These are phyloP conservation scores for Coniochaeta hoffmannii DNA, from an alignment of 2,329 filamentous ascomycete species.

Conservation along the genomic window DNA sequence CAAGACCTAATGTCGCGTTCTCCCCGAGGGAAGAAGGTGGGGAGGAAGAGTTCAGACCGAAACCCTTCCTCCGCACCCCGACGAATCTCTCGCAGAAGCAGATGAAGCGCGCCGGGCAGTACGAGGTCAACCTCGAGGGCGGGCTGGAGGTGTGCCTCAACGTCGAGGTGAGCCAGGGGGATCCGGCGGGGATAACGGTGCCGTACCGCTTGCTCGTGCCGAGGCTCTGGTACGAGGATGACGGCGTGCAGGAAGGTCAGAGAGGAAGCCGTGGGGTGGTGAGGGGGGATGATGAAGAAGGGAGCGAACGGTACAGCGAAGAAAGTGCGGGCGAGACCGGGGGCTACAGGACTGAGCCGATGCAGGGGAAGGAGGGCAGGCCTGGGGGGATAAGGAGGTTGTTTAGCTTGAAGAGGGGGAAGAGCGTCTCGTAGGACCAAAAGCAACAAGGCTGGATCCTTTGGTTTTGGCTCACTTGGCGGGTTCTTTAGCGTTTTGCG, in stretches of 20 bases:
- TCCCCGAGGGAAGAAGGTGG: not conserved
- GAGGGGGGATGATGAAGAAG: not conserved
- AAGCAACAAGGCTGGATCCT: not conserved
- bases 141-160: conserved; percentile 85
- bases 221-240: conserved; percentile 55
- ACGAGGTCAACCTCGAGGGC: conserved; percentile 68
- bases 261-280: conserved; percentile 6
- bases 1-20: not conserved
- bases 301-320: not conserved
- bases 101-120: conserved; percentile 44
- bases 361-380: conserved; percentile 19
- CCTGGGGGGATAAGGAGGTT: conserved; percentile 33
- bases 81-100: conserved; percentile 61
- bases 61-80: conserved; percentile 59
- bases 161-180: conserved; percentile 76
- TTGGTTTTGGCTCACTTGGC: not conserved
- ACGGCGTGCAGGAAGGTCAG: conserved; percentile 22
- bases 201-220: conserved; percentile 86
- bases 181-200: conserved; percentile 80
- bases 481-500: not conserved
- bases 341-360: not conserved
- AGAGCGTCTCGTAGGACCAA: not conserved
- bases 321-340: not conserved
- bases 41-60: conserved; percentile 13
- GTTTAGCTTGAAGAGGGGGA: conserved; percentile 32